A percentile compares a stretch with the other conserved stretches of the same genome.
These are phyloP conservation scores for Ceratocystis lukuohia DNA, from an alignment of 2,329 filamentous ascomycete genomes.

Conservation along the genomic window DNA sequence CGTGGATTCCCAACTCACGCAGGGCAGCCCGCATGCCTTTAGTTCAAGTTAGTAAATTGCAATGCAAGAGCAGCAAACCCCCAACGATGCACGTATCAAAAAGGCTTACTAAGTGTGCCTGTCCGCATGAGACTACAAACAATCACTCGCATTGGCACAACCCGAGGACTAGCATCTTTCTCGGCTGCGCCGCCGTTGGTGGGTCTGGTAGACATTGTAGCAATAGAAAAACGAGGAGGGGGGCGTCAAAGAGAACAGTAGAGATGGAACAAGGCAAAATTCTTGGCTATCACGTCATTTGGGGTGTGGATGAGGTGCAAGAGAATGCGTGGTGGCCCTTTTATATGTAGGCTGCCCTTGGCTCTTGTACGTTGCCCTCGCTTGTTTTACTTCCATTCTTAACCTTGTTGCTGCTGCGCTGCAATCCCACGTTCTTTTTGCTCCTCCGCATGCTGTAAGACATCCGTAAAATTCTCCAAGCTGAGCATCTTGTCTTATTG, in stretches of 20 bases:
- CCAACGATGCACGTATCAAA: neutral
- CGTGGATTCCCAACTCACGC: slow-evolving; percentile 27
- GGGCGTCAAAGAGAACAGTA: no score
- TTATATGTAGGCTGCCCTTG: slow-evolving; percentile 8
- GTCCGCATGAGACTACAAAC: slow-evolving; percentile 30
- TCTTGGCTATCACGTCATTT: slow-evolving; percentile 11
- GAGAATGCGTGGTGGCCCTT: slow-evolving; percentile 1
- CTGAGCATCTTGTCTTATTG: neutral
- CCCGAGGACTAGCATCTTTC: slow-evolving; percentile 21
- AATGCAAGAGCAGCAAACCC: neutral
- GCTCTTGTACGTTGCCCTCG: neutral
- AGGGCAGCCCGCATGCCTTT: slow-evolving; percentile 28
- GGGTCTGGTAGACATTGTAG: slow-evolving; percentile 8
- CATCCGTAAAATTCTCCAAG: neutral
- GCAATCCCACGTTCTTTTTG: neutral
- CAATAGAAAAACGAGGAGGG: neutral
- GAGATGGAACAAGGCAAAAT: neutral
- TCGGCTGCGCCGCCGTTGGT: slow-evolving; percentile 19
- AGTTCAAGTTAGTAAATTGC: neutral
- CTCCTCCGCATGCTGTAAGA: neutral
- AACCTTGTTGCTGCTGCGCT: no score
- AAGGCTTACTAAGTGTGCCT: slow-evolving; percentile 28
- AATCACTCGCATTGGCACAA: slow-evolving; percentile 31
- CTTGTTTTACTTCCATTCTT: neutral
- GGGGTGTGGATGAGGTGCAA: slow-evolving; percentile 4